Evolutionary conservation across 495 filamentous ascomycete species (phyloP), one percentile per base, ranked within the genome.

Genomic region (Penicillium pancosmium): DNA sequence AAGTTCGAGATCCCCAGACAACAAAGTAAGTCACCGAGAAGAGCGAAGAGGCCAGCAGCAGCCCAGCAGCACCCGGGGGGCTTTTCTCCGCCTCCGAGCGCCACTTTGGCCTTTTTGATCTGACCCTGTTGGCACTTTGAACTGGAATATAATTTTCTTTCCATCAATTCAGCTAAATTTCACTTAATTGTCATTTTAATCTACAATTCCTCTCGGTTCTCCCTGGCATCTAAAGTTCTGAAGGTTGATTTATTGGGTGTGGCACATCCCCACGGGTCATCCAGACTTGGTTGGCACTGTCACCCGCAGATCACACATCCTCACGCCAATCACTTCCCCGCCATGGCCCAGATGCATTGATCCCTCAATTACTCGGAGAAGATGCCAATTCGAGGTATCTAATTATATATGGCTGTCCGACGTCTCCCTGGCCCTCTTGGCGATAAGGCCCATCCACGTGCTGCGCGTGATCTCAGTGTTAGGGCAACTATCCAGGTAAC

Each of bases 1-100:
- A 71, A 59, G 65, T 68, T 63, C 41, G 63, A 69, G 69, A 73
- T 56, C 64, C 67, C 67, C 69, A 67, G 68, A 71, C 41, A 16
- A 69, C 67, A 68, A 68, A 59, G 62, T 59, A 68, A 59, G 62
- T 59, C 44, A 59, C 54, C 47, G 64, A 67, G 65, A 65, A 71
- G 67, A 31, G 64, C 65, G 65, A 68, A 71, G 67, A 31, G 27
- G 27, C 27, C 27, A 31, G 27, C 27, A 27, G 5, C 27, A 31
- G 69, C 64, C 67, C 69, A 71, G 64, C 60, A 67, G n/a, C 66
- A 66, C 68, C 61, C 68, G 68, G 68, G 65, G 48, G 27, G 52
- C 62, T 64, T 70, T 70, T 70, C 65, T 68, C 68, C 68, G 68
- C 57, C 54, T 18, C 65, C 68, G 62, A 62, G 21, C 52, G 41